phyloP scores from a whole-genome alignment of 371 early-diverging fungal species.

The Catenaria anguillulae region DNA sequence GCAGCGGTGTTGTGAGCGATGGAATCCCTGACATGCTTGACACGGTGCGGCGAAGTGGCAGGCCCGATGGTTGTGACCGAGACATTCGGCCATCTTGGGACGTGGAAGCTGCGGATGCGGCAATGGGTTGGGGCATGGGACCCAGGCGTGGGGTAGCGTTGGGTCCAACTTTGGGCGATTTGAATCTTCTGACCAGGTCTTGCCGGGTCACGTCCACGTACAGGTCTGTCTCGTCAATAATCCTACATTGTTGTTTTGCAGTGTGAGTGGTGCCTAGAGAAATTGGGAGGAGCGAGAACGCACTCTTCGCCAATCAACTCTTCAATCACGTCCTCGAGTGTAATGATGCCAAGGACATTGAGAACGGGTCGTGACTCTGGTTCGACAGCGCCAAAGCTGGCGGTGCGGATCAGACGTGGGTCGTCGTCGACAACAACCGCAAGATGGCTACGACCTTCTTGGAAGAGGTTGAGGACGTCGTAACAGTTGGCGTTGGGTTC shows the following conservation, averaged over 20 bases:
- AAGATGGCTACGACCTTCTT: constrained; percentile 71
- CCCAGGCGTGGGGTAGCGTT: not conserved
- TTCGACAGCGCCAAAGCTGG: not conserved
- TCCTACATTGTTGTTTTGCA: constrained; percentile 10
- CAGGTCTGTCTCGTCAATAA: constrained; percentile 53
- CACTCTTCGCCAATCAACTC: constrained; percentile 73
- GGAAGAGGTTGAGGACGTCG: constrained; percentile 84
- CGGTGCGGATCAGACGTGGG: constrained; percentile 2
- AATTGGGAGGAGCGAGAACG: too few relatives aligned
- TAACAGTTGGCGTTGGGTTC: constrained; percentile 58
- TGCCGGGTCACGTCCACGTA: constrained; percentile 54
- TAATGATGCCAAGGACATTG: constrained; percentile 69
- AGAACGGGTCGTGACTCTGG: constrained; percentile 2
- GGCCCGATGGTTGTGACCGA: too few relatives aligned
- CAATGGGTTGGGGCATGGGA: too few relatives aligned
- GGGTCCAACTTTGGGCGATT: not conserved
- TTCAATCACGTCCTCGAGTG: constrained; percentile 92
- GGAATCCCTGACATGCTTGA: too few relatives aligned
- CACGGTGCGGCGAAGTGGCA: too few relatives aligned
- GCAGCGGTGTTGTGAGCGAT: too few relatives aligned
- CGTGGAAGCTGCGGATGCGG: too few relatives aligned
- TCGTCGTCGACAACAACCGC: constrained; percentile 47
- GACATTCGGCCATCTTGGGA: too few relatives aligned
- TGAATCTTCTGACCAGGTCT: not conserved
- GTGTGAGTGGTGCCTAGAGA: too few relatives aligned